Conservation (phyloP, 306 rosid genomes). For the Nissolia schottii region DNA sequence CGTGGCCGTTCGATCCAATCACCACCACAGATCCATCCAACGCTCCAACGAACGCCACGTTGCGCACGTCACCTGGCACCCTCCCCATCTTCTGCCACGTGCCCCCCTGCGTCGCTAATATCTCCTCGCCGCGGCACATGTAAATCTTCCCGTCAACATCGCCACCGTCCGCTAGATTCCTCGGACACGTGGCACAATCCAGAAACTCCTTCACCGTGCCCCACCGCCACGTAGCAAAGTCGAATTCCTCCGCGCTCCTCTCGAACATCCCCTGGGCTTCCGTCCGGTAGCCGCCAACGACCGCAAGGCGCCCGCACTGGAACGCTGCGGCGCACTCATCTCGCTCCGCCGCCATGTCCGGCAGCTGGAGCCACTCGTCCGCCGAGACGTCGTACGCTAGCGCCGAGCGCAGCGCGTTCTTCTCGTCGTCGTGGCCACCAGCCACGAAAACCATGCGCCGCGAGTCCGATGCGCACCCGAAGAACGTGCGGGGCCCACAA, state of each 20-base stretch:
- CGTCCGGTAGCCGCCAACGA: conserved; percentile 62
- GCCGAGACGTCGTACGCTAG: conserved; percentile 42
- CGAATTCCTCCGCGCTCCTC: conserved; percentile 48
- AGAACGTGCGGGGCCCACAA: conserved; percentile 50
- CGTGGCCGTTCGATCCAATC: conserved; percentile 46
- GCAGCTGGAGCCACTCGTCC: conserved; percentile 48
- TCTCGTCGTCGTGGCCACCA: conserved; percentile 68
- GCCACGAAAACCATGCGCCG: conserved; percentile 40
- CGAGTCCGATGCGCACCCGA: conserved; percentile 53
- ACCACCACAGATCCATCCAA: conserved; percentile 34
- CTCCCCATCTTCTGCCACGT: conserved; percentile 42
- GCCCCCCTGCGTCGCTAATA: background rate
- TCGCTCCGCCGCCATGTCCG: conserved; percentile 58
- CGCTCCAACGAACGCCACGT: conserved; percentile 32
- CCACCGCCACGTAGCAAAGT: conserved; percentile 50
- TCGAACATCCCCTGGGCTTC: conserved; percentile 65
- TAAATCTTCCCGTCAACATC: conserved; percentile 19
- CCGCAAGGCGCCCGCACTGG: conserved; percentile 32
- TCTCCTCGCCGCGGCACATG: conserved; percentile 37
- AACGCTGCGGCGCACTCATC: conserved; percentile 65
- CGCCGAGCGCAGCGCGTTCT: conserved; percentile 59
- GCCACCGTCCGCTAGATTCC: conserved; percentile 30
- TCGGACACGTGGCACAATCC: conserved; percentile 44
- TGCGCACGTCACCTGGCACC: conserved; percentile 41
- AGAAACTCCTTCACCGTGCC: conserved; percentile 12